Evolutionary conservation across 139 green algal species (phyloP).

Genomic region (Trebouxia sp.): DNA sequence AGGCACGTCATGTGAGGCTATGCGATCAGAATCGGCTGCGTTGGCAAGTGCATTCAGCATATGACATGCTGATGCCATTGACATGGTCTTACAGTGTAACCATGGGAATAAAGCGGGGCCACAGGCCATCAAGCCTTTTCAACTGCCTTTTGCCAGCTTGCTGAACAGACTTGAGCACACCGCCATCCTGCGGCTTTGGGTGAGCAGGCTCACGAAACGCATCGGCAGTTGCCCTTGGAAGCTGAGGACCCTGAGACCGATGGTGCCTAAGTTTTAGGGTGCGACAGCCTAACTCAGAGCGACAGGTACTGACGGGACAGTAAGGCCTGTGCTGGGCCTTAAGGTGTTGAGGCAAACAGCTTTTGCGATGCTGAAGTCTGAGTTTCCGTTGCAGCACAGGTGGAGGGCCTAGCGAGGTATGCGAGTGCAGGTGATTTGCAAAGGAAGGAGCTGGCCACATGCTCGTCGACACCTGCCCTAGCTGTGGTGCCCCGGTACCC

Average conservation of each 20-base stretch:
- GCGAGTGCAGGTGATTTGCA: neutral
- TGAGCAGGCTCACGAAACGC: neutral
- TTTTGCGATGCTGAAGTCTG: no score
- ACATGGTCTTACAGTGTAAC: conserved; percentile 70
- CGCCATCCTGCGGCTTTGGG: neutral
- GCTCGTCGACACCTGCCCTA: neutral
- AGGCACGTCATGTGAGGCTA: neutral
- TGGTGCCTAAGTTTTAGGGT: neutral
- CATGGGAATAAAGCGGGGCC: conserved; percentile 81
- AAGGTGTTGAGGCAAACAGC: neutral
- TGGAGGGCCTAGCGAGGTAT: no score
- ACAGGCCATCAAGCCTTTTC: conserved; percentile 35
- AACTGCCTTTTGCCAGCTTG: conserved; percentile 12
- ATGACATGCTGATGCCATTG: neutral
- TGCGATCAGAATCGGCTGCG: no score
- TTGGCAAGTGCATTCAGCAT: no score
- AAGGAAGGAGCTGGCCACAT: neutral
- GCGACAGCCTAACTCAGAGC: neutral
- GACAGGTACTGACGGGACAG: no score
- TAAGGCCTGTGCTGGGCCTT: neutral
- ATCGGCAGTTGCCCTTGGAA: neutral
- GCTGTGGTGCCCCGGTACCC: no score
- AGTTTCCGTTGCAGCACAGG: no score
- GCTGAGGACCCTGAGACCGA: neutral
- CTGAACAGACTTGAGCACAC: neutral